These are phyloP conservation scores for Mortierella sp. DNA, from an alignment of 371 early-diverging fungal species.

Conservation along the genomic window DNA sequence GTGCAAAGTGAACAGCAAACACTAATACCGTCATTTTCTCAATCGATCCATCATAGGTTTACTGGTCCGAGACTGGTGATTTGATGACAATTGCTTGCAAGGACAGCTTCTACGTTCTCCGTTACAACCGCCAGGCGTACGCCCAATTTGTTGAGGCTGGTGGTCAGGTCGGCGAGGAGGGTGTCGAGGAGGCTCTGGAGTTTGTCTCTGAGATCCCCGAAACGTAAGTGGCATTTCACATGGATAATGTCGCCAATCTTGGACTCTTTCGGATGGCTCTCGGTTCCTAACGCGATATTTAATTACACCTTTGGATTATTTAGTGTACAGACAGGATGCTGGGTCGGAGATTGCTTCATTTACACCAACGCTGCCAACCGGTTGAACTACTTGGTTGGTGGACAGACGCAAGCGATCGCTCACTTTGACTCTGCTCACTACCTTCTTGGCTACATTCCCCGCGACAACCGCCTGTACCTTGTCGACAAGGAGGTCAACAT, in stretches of 20 bases:
- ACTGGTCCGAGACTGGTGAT: constrained; percentile 96
- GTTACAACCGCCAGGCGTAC: constrained; percentile 91
- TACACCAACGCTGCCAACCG: constrained; percentile 93
- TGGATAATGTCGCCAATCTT: not conserved
- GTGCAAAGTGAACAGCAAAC: too few relatives aligned
- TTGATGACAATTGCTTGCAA: constrained; percentile 93
- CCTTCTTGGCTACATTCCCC: constrained; percentile 93
- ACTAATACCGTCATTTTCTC: not conserved
- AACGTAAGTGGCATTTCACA: constrained; percentile 42
- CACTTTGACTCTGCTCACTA: constrained; percentile 95
- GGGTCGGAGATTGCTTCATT: constrained; percentile 99
- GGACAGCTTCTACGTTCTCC: constrained; percentile 93
- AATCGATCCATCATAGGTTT: constrained; percentile 58
- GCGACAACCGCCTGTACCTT: constrained; percentile 94
- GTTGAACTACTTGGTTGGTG: constrained; percentile 95
- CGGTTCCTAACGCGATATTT: not conserved
- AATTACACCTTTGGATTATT: constrained; percentile 4
- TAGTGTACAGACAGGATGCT: constrained; percentile 91
- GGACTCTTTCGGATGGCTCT: not conserved
- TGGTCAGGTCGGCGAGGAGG: constrained; percentile 88
- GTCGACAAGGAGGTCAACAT: constrained; percentile 95
- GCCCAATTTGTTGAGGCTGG: constrained; percentile 82
- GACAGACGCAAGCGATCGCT: constrained; percentile 91
- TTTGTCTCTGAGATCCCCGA: constrained; percentile 94
- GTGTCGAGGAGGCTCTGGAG: constrained; percentile 96